Evolutionary conservation across 1,284 basidiomycete genomes (phyloP).

Genomic region (Gomphus bonarii): DNA sequence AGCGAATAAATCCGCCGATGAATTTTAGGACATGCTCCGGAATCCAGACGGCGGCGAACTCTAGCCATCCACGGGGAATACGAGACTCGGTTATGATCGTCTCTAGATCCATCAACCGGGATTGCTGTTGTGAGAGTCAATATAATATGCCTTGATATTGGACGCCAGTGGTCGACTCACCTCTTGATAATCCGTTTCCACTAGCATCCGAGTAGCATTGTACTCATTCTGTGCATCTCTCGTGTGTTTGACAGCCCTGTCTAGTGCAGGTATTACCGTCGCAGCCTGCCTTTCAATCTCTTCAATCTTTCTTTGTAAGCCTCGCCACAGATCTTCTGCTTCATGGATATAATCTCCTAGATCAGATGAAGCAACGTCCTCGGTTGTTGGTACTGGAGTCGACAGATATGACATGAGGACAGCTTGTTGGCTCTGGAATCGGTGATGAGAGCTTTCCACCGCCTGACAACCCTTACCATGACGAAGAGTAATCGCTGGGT

Average conservation of each 20-base stretch:
- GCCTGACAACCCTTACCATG: conserved; percentile 8
- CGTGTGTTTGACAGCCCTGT: conserved; percentile 1
- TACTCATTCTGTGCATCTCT: not conserved
- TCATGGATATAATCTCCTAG: not conserved
- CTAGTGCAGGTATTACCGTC: not conserved
- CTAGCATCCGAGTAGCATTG: conserved; percentile 2
- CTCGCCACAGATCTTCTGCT: conserved; percentile 1
- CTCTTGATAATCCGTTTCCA: conserved; percentile 9
- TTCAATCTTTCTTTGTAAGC: not conserved
- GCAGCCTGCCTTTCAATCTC: not conserved
- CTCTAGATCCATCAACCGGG: conserved; percentile 1
- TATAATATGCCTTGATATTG: not conserved
- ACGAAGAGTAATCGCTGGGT: conserved; percentile 42
- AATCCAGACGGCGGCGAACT: conserved; percentile 9
- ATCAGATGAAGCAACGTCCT: not conserved
- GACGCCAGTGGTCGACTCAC: not conserved
- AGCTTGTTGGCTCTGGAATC: not conserved
- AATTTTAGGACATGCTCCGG: conserved; percentile 9
- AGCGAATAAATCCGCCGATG: conserved; percentile 10
- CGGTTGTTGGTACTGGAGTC: not conserved
- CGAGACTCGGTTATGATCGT: conserved; percentile 8
- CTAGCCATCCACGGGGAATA: conserved; percentile 6
- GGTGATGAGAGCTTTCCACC: conserved; percentile 4
- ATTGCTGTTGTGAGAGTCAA: not conserved
- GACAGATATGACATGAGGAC: not conserved